A percentile compares a stretch with the other conserved stretches of the same genome.
phyloP scores from a whole-genome alignment of 441 rosid genomes.

The Cnidoscolus chayamansa region DNA sequence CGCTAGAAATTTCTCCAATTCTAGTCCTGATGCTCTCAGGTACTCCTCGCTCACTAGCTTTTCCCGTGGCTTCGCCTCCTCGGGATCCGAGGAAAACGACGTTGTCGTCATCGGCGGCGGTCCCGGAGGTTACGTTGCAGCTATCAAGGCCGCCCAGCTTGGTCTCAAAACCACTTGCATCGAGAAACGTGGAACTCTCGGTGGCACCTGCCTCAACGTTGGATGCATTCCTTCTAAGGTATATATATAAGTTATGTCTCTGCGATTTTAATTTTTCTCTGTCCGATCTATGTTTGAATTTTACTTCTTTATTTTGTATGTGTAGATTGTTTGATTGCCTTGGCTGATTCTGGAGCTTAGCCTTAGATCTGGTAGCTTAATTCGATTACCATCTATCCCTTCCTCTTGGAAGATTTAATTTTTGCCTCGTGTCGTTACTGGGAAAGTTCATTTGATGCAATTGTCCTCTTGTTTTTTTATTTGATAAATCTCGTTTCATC shows the following conservation, averaged over 20 bases:
- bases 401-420: neutral
- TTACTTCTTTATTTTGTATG: neutral
- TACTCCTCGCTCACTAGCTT: conserved; percentile 50
- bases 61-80: conserved; percentile 72
- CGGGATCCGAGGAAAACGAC: conserved; percentile 93
- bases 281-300: neutral
- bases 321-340: neutral
- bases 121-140: conserved; percentile 98
- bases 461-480: neutral
- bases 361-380: neutral
- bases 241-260: neutral
- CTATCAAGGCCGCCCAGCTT: conserved; percentile 94
- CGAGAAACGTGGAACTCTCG: conserved; percentile 92
- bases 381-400: neutral
- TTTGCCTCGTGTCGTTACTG: neutral
- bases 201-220: conserved; percentile 98
- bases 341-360: neutral
- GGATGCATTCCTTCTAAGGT: conserved; percentile 99
- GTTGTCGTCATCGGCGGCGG: conserved; percentile 96
- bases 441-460: neutral
- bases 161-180: conserved; percentile 95
- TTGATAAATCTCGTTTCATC: neutral
- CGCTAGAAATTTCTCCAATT: conserved; percentile 45
- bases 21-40: conserved; percentile 46
- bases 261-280: neutral